phyloP scores from a whole-genome alignment of 2,329 filamentous ascomycete genomes.

The Setomelanomma holmii region DNA sequence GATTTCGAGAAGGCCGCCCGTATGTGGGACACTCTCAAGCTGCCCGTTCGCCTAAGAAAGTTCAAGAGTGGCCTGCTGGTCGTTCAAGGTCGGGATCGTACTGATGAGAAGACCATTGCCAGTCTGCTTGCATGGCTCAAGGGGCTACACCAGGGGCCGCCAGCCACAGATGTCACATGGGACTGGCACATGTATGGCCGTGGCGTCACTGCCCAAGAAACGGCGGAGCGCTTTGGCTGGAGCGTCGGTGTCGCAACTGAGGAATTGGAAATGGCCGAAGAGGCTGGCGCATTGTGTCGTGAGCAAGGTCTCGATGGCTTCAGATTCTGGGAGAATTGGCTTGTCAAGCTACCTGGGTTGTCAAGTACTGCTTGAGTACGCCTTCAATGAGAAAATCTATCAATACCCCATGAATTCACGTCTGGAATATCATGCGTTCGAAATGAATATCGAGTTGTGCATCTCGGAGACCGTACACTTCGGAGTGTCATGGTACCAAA shows the following conservation, averaged over 20 bases:
- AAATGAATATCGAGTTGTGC: too few species aligned
- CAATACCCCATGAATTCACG: too few species aligned
- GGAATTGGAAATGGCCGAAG: constrained; percentile 96
- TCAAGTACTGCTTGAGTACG: background rate
- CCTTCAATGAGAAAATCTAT: background rate
- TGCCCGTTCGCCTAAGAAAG: constrained; percentile 84
- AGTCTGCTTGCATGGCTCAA: constrained; percentile 79
- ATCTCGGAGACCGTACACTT: too few species aligned
- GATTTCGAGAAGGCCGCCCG: constrained; percentile 91
- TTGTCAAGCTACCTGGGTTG: constrained; percentile 22
- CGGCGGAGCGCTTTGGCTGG: constrained; percentile 91
- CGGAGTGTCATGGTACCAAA: too few species aligned
- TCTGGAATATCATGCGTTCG: too few species aligned
- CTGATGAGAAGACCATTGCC: constrained; percentile 86
- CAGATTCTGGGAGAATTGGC: constrained; percentile 87
- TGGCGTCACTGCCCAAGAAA: constrained; percentile 88
- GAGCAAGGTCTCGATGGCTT: constrained; percentile 92
- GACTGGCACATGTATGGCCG: constrained; percentile 80
- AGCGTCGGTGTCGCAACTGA: constrained; percentile 95
- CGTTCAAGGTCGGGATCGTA: constrained; percentile 86
- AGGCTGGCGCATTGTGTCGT: constrained; percentile 83
- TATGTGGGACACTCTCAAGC: constrained; percentile 84
- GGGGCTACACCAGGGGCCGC: constrained; percentile 71
- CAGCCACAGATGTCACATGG: constrained; percentile 71
- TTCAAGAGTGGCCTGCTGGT: constrained; percentile 96